Percentiles rank a stretch among this genome's conserved stretches.
phyloP scores from a whole-genome alignment of 2,329 filamentous ascomycete genomes.

The Beauveria brongniartii region DNA sequence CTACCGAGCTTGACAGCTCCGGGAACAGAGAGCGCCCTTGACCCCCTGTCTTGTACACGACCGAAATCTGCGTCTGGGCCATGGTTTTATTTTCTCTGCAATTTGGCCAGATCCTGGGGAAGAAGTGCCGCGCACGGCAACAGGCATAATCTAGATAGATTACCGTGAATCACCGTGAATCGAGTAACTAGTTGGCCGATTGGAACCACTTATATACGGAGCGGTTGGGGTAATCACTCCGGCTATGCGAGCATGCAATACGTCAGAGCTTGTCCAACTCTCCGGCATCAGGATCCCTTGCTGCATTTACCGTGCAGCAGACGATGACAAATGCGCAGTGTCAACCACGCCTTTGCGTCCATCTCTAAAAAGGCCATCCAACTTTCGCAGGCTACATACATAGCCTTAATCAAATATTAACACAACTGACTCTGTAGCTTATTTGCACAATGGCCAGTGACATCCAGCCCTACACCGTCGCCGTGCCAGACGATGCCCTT shows the following conservation, averaged over 20 bases:
- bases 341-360: not conserved
- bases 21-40: no score
- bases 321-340: not conserved
- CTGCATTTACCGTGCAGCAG: not conserved
- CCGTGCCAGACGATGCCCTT: slow-evolving; percentile 19
- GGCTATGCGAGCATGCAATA: not conserved
- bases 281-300: not conserved
- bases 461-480: slow-evolving; percentile 23
- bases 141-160: not conserved
- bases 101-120: not conserved
- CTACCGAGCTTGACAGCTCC: no score
- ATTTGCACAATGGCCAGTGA: slow-evolving; percentile 1
- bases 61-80: not conserved
- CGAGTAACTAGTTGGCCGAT: not conserved
- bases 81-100: no score
- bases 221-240: not conserved
- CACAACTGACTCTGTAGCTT: not conserved
- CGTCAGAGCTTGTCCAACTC: not conserved
- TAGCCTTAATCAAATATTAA: not conserved
- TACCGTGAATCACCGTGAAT: not conserved
- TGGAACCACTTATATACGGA: not conserved
- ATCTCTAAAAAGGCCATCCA: not conserved
- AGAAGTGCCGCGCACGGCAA: not conserved
- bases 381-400: not conserved
- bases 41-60: no score